Conservation (phyloP, 345 rosid species). For the Iberis pinnata region DNA sequence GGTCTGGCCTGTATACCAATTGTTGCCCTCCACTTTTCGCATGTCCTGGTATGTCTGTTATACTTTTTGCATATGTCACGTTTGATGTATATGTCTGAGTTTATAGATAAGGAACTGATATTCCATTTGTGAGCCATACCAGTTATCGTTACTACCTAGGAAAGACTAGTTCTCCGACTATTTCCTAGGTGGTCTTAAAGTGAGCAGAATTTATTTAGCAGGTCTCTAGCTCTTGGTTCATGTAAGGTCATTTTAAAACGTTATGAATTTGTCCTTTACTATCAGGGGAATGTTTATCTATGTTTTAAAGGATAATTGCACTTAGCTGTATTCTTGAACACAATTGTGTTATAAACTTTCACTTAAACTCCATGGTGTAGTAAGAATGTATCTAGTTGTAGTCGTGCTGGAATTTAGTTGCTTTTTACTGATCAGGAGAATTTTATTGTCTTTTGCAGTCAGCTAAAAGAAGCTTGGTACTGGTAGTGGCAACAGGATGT, state of each 20-base stretch:
- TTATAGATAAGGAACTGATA: background rate
- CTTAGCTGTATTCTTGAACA: constrained; percentile 14
- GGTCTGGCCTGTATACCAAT: constrained; percentile 92
- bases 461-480: constrained; percentile 84
- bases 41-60: constrained; percentile 62
- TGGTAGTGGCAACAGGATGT: constrained; percentile 83
- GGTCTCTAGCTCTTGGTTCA: constrained; percentile 6
- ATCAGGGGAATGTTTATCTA: background rate
- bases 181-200: background rate
- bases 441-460: constrained; percentile 42
- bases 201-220: background rate
- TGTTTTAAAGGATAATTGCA: background rate
- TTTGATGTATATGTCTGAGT: background rate
- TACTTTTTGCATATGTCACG: background rate
- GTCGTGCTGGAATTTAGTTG: constrained; percentile 10
- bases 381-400: constrained; percentile 7
- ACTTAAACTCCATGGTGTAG: background rate
- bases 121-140: constrained; percentile 1
- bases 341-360: constrained; percentile 1
- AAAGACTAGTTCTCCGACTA: constrained; percentile 1
- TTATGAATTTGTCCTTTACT: constrained; percentile 13
- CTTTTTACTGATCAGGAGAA: constrained; percentile 14
- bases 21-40: constrained; percentile 86
- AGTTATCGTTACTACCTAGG: constrained; percentile 5
- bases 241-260: constrained; percentile 6